A percentile compares a stretch with the other conserved stretches of the same genome.
phyloP scores from a whole-genome alignment of 345 rosid species.

The Eucalyptus caleyi region DNA sequence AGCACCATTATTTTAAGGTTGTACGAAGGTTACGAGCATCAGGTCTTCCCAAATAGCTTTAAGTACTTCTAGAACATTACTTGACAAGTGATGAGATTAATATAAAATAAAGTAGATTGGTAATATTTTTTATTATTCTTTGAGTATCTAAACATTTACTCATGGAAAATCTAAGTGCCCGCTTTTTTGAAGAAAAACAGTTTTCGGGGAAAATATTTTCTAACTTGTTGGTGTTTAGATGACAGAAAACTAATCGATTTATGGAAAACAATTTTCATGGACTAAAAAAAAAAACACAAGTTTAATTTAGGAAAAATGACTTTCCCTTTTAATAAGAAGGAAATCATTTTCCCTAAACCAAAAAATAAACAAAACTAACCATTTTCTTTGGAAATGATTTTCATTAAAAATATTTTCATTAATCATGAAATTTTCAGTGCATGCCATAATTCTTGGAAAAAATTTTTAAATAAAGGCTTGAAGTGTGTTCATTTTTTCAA shows the following conservation, averaged over 20 bases:
- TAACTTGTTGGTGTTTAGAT: background rate
- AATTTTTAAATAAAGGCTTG: fast-evolving
- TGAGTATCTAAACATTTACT: background rate
- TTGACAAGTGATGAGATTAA: background rate
- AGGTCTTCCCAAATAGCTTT: background rate
- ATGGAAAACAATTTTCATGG: background rate
- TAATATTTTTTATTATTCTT: background rate
- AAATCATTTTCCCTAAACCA: background rate
- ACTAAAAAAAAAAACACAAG: background rate
- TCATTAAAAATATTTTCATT: background rate
- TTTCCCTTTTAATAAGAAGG: background rate
- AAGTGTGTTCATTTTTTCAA: too few relatives aligned
- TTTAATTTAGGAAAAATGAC: background rate
- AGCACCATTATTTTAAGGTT: background rate
- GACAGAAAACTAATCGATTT: background rate
- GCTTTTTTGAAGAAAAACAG: background rate
- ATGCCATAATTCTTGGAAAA: background rate
- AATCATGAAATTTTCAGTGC: background rate
- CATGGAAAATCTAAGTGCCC: background rate
- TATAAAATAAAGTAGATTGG: background rate
- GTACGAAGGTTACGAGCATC: background rate
- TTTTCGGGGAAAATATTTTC: background rate
- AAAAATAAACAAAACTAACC: background rate
- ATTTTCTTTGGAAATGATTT: background rate
- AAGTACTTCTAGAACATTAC: background rate